Conservation (phyloP, 805 yeast genomes). For the Cyberlindnera mississippiensis region DNA sequence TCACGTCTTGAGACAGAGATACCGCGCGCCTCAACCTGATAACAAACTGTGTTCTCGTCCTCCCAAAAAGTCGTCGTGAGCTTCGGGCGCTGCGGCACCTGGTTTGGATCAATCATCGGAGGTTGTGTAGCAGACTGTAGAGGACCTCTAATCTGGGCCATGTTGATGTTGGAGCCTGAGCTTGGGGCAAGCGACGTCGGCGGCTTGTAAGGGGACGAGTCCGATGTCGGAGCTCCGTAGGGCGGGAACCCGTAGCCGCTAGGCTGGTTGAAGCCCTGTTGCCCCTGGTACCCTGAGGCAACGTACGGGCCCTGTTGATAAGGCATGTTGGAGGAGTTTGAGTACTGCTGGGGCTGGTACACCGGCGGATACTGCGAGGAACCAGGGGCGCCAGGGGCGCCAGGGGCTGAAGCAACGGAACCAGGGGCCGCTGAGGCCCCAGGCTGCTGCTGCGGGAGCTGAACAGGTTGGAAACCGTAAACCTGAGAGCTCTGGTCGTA, state of each 20-base stretch:
- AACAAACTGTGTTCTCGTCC: slow-evolving; percentile 67
- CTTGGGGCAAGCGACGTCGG: slow-evolving; percentile 4
- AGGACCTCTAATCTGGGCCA: slow-evolving; percentile 16
- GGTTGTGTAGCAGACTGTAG: slow-evolving; percentile 19
- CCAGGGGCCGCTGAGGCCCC: background rate
- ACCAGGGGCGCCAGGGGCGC: background rate
- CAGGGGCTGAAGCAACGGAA: background rate
- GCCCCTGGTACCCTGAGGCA: background rate
- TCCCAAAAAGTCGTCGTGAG: slow-evolving; percentile 77
- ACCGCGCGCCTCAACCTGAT: slow-evolving; percentile 68
- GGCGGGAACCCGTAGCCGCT: slow-evolving; percentile 14
- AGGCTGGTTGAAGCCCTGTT: background rate
- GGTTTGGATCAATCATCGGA: slow-evolving; percentile 25
- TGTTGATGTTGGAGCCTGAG: slow-evolving; percentile 14
- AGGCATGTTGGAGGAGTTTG: background rate
- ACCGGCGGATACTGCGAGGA: slow-evolving; percentile 7
- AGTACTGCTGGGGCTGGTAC: slow-evolving; percentile 11
- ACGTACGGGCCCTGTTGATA: slow-evolving; percentile 8
- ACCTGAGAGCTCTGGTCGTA: slow-evolving; percentile 1
- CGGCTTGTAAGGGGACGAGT: slow-evolving; percentile 9
- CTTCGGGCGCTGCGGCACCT: slow-evolving; percentile 40
- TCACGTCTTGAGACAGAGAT: slow-evolving; percentile 66
- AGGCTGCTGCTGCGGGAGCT: slow-evolving; percentile 11
- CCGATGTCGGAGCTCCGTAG: slow-evolving; percentile 10
- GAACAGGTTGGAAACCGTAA: slow-evolving; percentile 3